Evolutionary conservation across 2,329 filamentous ascomycete species (phyloP).

Genomic region (Penicillium janthinellum): DNA sequence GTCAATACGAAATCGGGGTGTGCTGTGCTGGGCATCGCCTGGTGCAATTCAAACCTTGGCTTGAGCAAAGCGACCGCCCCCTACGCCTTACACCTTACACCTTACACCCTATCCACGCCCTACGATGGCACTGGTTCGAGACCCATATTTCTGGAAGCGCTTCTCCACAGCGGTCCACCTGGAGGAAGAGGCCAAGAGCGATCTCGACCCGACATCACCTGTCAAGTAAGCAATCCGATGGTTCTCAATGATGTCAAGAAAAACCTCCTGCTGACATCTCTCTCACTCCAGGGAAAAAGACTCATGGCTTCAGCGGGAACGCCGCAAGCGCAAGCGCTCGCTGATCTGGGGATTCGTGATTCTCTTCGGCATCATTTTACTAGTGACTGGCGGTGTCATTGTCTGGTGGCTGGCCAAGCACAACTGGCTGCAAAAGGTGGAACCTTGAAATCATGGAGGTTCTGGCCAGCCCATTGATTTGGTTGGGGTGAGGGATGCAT

Average conservation of each 20-base stretch:
- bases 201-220: background rate
- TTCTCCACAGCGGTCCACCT: constrained; percentile 61
- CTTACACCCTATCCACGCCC: background rate
- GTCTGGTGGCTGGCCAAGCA: constrained; percentile 47
- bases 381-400: constrained; percentile 50
- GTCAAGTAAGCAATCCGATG: background rate
- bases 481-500: background rate
- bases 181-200: constrained; percentile 51
- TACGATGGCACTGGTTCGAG: constrained; percentile 54
- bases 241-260: background rate
- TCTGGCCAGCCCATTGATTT: too few relatives aligned
- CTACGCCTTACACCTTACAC: background rate
- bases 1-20: too few relatives aligned
- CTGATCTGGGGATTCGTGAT: constrained; percentile 47
- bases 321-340: constrained; percentile 51
- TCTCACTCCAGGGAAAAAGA: constrained; percentile 40
- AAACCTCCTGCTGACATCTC: constrained; percentile 2
- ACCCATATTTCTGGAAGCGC: constrained; percentile 63
- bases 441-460: constrained; percentile 6
- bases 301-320: constrained; percentile 57
- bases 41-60: background rate
- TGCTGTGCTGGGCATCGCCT: background rate
- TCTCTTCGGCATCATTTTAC: constrained; percentile 30
- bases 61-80: background rate
- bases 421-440: constrained; percentile 33